phyloP scores from a whole-genome alignment of 805 yeast genomes.

The Hanseniaspora occidentalis region DNA sequence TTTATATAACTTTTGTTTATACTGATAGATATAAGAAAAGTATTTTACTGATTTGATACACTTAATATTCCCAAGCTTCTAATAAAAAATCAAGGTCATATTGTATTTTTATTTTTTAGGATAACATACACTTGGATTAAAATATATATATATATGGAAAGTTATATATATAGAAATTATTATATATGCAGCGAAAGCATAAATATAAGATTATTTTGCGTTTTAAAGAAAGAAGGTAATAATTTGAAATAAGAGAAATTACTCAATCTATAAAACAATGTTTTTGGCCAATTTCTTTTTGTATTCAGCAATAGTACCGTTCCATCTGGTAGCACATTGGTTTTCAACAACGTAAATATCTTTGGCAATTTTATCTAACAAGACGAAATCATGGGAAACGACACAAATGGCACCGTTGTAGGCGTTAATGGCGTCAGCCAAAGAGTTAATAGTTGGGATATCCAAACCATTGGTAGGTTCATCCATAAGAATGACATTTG shows the following conservation, averaged over 20 bases:
- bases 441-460: slow-evolving; percentile 94
- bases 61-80: too few species aligned
- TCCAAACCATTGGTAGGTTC: slow-evolving; percentile 99
- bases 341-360: slow-evolving; percentile 94
- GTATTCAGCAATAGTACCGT: slow-evolving; percentile 79
- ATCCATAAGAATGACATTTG: slow-evolving; percentile 88
- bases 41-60: too few species aligned
- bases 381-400: slow-evolving; percentile 97
- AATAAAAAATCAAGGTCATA: too few species aligned
- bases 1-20: too few species aligned
- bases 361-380: slow-evolving; percentile 92
- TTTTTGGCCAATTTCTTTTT: slow-evolving; percentile 89
- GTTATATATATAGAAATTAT: not conserved
- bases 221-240: not conserved
- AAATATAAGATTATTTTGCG: not conserved
- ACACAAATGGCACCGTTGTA: slow-evolving; percentile 98
- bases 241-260: not conserved
- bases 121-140: too few species aligned
- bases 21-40: too few species aligned
- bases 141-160: too few species aligned
- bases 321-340: slow-evolving; percentile 95
- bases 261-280: slow-evolving; percentile 44
- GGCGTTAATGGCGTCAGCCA: slow-evolving; percentile 89
- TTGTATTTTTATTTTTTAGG: too few species aligned
- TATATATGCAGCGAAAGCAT: not conserved